A percentile compares a stretch with the other conserved stretches of the same genome.
phyloP scores from a whole-genome alignment of 352 stramenopile species.

The Phytopythium delawarense region DNA sequence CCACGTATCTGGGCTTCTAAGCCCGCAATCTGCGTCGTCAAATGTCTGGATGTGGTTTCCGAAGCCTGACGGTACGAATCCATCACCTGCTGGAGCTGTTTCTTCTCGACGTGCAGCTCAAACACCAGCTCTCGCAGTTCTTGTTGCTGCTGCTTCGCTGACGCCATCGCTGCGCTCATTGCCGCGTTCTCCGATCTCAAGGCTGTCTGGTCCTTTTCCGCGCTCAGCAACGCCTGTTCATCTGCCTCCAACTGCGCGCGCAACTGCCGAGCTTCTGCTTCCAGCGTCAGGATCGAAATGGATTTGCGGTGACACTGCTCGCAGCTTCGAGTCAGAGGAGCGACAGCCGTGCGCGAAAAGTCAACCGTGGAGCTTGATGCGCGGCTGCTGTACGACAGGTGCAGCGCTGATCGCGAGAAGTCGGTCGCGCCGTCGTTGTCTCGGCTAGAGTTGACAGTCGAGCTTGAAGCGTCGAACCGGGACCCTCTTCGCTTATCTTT shows the following conservation, averaged over 20 bases:
- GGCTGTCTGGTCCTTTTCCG: constrained; percentile 35
- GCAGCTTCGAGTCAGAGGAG: constrained; percentile 20
- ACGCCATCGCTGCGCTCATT: constrained; percentile 35
- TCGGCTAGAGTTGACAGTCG: constrained; percentile 39
- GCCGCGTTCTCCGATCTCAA: constrained; percentile 42
- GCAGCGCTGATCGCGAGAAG: constrained; percentile 16
- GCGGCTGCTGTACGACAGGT: constrained; percentile 18
- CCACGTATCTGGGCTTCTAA: background rate
- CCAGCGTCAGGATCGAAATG: constrained; percentile 29
- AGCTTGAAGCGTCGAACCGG: constrained; percentile 24
- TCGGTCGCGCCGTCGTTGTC: constrained; percentile 20
- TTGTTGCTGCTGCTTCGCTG: constrained; percentile 50
- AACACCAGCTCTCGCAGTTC: constrained; percentile 41
- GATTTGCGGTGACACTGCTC: constrained; percentile 36
- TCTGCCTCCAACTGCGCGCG: constrained; percentile 29
- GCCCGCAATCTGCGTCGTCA: background rate
- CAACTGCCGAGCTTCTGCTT: constrained; percentile 48
- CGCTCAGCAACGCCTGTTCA: constrained; percentile 38
- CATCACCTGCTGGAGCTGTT: constrained; percentile 30
- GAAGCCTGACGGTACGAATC: background rate
- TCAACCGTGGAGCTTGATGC: constrained; percentile 15
- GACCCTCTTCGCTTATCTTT: constrained; percentile 7
- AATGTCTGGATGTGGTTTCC: background rate
- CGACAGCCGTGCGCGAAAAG: constrained; percentile 25
- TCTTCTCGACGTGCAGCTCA: constrained; percentile 51